Evolutionary conservation across 192 early-diverging fungal species (phyloP).

Genomic region (Ambispora gerdemannii): DNA sequence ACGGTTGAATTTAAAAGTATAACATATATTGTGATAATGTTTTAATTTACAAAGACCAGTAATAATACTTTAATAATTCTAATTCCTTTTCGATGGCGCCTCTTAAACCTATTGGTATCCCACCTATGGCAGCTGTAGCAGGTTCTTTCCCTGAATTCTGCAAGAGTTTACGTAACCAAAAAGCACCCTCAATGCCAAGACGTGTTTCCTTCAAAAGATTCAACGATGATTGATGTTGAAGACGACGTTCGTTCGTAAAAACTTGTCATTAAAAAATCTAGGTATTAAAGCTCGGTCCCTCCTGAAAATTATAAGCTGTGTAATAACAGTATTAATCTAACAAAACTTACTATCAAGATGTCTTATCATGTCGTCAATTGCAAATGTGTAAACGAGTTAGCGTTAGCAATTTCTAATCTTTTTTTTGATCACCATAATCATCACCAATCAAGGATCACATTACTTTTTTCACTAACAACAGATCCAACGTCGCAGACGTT

Average conservation of each 20-base stretch:
- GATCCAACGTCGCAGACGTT: too few species aligned
- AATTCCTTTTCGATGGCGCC: constrained; percentile 65
- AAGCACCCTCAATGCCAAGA: constrained; percentile 76
- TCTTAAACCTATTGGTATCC: constrained; percentile 56
- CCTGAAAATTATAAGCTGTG: background rate
- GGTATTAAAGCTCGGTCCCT: background rate
- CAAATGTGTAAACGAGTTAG: too few species aligned
- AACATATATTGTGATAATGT: constrained; percentile 1
- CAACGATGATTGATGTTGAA: constrained; percentile 56
- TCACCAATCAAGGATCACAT: too few species aligned
- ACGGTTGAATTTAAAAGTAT: background rate
- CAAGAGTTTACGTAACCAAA: constrained; percentile 73
- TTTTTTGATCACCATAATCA: too few species aligned
- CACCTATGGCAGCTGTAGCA: constrained; percentile 62
- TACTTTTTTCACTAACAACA: too few species aligned
- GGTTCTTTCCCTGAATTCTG: constrained; percentile 49
- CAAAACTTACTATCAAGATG: constrained; percentile 24
- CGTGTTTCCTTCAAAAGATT: constrained; percentile 59
- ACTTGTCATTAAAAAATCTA: constrained; percentile 28
- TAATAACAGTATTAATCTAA: background rate
- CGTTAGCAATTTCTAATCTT: too few species aligned
- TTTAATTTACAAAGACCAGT: constrained; percentile 12
- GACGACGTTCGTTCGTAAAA: constrained; percentile 54
- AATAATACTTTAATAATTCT: constrained; percentile 53
- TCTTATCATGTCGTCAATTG: constrained; percentile 22